Evolutionary conservation across 306 rosid genomes (phyloP).

Genomic region (Pachyrhizus erosus): DNA sequence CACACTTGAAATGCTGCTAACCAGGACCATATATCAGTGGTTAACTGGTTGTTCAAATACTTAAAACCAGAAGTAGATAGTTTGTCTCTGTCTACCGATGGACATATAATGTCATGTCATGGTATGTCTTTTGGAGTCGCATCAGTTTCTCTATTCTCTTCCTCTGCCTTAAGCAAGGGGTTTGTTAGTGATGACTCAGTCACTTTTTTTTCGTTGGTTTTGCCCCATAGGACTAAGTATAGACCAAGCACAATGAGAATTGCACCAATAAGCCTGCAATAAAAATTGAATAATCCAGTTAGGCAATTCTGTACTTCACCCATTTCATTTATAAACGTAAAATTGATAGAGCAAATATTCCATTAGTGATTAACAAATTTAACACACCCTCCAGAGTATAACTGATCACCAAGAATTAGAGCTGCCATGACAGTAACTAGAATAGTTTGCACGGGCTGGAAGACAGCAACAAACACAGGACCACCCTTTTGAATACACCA

Average conservation of each 20-base stretch:
- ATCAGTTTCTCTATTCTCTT: conserved; percentile 36
- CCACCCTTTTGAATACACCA: conserved; percentile 81
- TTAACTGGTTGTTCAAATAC: conserved; percentile 1
- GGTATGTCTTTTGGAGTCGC: conserved; percentile 53
- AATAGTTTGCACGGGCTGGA: conserved; percentile 72
- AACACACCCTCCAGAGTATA: conserved; percentile 65
- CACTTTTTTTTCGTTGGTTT: conserved; percentile 50
- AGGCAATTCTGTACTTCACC: not conserved
- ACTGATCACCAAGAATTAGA: conserved; percentile 60
- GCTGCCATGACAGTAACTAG: conserved; percentile 72
- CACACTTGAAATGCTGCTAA: conserved; percentile 17
- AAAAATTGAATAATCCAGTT: not conserved
- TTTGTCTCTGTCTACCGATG: conserved; percentile 24
- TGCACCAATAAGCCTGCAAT: conserved; percentile 66
- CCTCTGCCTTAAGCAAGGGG: conserved; percentile 55
- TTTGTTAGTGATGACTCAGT: conserved; percentile 47
- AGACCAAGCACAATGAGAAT: conserved; percentile 65
- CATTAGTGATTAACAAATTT: not conserved
- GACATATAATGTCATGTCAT: conserved; percentile 28
- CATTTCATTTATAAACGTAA: not conserved
- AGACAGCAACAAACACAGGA: conserved; percentile 78
- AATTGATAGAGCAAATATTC: not conserved
- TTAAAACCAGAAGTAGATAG: not conserved
- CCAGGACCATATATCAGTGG: not conserved
- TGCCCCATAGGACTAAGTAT: conserved; percentile 73